Percentiles rank a stretch among this genome's conserved stretches.
Evolutionary conservation across 1,284 basidiomycete species (phyloP).

Genomic region (Moesziomyces sp.): DNA sequence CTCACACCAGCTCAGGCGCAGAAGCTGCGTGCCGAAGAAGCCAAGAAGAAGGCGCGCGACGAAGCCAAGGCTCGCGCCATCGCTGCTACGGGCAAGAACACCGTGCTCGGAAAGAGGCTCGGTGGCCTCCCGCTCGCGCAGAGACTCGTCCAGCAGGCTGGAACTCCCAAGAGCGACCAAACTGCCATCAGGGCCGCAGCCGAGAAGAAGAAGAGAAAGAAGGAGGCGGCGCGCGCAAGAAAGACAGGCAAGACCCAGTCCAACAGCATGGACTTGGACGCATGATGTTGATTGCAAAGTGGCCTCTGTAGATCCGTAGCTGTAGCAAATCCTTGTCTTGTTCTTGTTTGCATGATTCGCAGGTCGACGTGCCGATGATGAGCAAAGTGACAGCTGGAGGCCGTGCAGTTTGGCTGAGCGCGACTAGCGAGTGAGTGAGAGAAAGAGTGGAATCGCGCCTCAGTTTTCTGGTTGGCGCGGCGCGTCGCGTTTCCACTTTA

Average conservation of each 20-base stretch:
- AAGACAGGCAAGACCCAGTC: conserved; percentile 8
- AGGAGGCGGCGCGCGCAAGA: conserved; percentile 31
- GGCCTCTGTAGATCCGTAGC: too few relatives aligned
- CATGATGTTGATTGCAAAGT: not conserved
- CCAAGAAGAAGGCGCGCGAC: conserved; percentile 41
- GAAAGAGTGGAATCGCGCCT: not conserved
- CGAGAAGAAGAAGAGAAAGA: conserved; percentile 45
- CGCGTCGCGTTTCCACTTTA: conserved; percentile 36
- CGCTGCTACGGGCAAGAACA: conserved; percentile 37
- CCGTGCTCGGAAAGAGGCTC: conserved; percentile 33
- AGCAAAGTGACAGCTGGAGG: too few relatives aligned
- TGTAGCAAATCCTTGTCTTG: too few relatives aligned
- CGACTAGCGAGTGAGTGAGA: not conserved
- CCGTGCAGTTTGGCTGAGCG: too few relatives aligned
- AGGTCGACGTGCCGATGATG: too few relatives aligned
- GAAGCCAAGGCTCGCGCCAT: conserved; percentile 34
- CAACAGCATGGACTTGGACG: conserved; percentile 38
- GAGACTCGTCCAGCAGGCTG: conserved; percentile 41
- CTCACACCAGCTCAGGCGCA: conserved; percentile 45
- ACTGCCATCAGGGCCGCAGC: conserved; percentile 34
- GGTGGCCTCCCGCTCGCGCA: conserved; percentile 45
- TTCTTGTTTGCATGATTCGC: too few relatives aligned
- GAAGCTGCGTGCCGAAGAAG: conserved; percentile 45
- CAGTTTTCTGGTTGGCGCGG: too few relatives aligned
- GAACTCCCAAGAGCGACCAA: conserved; percentile 41